These are phyloP conservation scores for Tylopilus sp. DNA, from an alignment of 768 basidiomycete genomes.

Conservation along the genomic window DNA sequence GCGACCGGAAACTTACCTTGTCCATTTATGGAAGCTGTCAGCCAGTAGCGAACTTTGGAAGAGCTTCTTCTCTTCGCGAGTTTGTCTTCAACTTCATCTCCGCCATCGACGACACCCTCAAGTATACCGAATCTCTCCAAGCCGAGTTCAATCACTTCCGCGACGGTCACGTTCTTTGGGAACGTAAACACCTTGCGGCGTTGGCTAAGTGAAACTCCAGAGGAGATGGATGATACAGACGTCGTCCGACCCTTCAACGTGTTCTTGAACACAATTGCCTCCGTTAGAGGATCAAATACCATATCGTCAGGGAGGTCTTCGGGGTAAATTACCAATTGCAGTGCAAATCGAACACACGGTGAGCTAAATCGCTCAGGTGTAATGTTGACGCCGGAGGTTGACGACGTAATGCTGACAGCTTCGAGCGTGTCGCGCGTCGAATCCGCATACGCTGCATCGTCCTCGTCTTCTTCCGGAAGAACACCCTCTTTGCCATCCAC, in stretches of 20 bases:
- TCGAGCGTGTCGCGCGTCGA: constrained; percentile 32
- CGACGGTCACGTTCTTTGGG: constrained; percentile 92
- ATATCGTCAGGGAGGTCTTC: constrained; percentile 93
- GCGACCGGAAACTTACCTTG: constrained; percentile 50
- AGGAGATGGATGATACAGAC: constrained; percentile 40
- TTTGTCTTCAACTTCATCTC: constrained; percentile 97
- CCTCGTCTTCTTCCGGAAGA: constrained; percentile 43
- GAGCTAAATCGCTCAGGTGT: constrained; percentile 74
- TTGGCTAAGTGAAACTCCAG: constrained; percentile 55
- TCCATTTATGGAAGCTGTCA: constrained; percentile 56
- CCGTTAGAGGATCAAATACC: constrained; percentile 89
- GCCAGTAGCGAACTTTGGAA: constrained; percentile 76
- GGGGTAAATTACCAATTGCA: constrained; percentile 85
- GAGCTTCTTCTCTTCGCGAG: constrained; percentile 75
- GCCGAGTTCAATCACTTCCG: constrained; percentile 91
- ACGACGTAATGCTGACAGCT: constrained; percentile 17
- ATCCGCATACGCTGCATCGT: constrained; percentile 39
- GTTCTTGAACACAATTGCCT: constrained; percentile 88
- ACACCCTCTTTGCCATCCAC: constrained; percentile 44
- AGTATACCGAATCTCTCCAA: constrained; percentile 92
- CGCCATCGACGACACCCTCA: constrained; percentile 98
- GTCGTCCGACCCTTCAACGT: constrained; percentile 57
- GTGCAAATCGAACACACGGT: constrained; percentile 78
- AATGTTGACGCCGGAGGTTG: constrained; percentile 39
- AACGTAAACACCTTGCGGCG: constrained; percentile 86